Percentiles rank a stretch among this genome's conserved stretches.
These are phyloP conservation scores for Amborella trichopoda DNA, from an alignment of 164 flowering plant species.

Conservation along the genomic window DNA sequence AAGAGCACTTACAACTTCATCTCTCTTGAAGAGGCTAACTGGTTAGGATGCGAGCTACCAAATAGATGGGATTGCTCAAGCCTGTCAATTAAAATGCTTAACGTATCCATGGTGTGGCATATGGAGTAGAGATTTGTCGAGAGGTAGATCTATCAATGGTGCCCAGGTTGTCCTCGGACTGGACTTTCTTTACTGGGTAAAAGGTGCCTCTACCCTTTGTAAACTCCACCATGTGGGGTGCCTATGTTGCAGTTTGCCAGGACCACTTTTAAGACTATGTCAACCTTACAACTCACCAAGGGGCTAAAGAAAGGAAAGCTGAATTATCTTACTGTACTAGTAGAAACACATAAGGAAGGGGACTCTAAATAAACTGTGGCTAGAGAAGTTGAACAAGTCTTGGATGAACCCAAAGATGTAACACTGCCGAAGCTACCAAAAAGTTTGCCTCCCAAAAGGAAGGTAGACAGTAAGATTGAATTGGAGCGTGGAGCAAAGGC, in stretches of 20 bases:
- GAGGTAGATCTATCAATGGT: background rate
- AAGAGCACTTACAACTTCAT: background rate
- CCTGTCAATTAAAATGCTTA: background rate
- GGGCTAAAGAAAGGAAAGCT: background rate
- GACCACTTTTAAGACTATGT: background rate
- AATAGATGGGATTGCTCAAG: background rate
- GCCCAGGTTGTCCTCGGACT: background rate
- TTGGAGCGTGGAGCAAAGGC: background rate
- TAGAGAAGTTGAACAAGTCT: background rate
- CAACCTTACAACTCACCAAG: background rate
- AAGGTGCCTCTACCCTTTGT: background rate
- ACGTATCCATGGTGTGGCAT: background rate
- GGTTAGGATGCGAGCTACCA: background rate
- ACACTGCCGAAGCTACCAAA: background rate
- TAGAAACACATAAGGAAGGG: background rate
- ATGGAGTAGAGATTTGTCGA: background rate
- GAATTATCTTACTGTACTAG: background rate
- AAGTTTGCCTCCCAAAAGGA: background rate
- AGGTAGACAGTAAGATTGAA: conserved; percentile 2
- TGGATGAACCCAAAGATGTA: background rate
- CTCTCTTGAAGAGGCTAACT: background rate
- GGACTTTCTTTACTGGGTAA: background rate
- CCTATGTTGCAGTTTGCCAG: background rate
- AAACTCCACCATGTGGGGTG: background rate
- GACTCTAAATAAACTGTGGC: background rate